Evolutionary conservation across 2,329 filamentous ascomycete genomes (phyloP).

Genomic region (Calonectria montana): DNA sequence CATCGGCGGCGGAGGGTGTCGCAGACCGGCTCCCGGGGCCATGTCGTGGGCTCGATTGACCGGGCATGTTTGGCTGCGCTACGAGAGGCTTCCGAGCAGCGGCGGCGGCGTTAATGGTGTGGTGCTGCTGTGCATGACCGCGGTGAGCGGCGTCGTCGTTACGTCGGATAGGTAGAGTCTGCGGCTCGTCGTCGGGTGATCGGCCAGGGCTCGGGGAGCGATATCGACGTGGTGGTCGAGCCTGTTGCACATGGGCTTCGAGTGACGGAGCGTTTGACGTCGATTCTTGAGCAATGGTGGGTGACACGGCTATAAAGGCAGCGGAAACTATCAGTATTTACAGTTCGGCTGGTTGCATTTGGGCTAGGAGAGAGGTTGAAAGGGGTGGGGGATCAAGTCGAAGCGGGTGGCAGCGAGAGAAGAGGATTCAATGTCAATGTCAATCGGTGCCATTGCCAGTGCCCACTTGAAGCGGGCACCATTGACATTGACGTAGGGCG

Average conservation of each 20-base stretch:
- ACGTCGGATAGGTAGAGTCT: constrained; percentile 55
- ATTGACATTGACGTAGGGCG: constrained; percentile 14
- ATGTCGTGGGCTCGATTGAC: constrained; percentile 44
- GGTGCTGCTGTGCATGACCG: constrained; percentile 51
- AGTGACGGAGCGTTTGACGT: constrained; percentile 67
- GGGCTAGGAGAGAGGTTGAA: constrained; percentile 7
- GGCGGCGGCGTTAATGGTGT: constrained; percentile 47
- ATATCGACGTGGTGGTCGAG: constrained; percentile 61
- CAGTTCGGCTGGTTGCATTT: constrained; percentile 29
- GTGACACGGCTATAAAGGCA: constrained; percentile 46
- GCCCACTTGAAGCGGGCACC: not conserved
- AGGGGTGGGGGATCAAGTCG: constrained; percentile 10
- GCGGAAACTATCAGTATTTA: constrained; percentile 47
- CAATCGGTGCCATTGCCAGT: not conserved
- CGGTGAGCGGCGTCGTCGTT: constrained; percentile 57
- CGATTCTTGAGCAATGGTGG: constrained; percentile 52
- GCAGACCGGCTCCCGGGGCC: constrained; percentile 40
- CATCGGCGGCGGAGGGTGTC: constrained; percentile 43
- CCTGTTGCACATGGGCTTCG: constrained; percentile 62
- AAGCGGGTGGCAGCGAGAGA: constrained; percentile 7
- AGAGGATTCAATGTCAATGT: constrained; percentile 7
- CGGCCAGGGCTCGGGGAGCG: constrained; percentile 67
- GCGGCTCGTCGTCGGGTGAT: constrained; percentile 55
- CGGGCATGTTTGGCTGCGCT: constrained; percentile 54
- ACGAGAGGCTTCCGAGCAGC: constrained; percentile 62